Evolutionary conservation across 2,329 filamentous ascomycete species (phyloP).

Genomic region (Alternaria longipes): DNA sequence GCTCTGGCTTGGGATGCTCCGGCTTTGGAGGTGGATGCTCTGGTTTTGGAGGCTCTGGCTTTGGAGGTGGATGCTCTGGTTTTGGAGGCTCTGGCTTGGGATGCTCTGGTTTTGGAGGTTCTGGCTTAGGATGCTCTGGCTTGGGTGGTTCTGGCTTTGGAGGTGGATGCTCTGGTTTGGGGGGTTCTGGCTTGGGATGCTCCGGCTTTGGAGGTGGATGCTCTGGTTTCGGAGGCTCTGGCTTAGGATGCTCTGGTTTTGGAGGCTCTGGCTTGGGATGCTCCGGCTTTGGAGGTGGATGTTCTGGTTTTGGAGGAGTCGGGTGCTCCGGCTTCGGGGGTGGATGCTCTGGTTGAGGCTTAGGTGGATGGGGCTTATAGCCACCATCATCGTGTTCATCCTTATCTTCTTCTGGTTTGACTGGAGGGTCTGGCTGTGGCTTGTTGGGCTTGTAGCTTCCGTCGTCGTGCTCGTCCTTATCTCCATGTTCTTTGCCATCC

Average conservation of each 20-base stretch:
- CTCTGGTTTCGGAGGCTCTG: too few species aligned
- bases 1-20: too few species aligned
- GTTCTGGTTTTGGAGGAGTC: neutral
- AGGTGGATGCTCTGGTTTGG: neutral
- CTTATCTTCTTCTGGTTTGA: neutral
- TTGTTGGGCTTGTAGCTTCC: neutral
- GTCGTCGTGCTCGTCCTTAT: constrained; percentile 2
- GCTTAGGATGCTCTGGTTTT: too few species aligned
- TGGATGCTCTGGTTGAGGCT: neutral
- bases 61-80: too few species aligned
- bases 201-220: too few species aligned
- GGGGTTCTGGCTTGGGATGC: neutral
- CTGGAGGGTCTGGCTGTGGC: neutral
- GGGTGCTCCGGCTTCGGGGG: constrained; percentile 4
- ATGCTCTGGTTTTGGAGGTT: too few species aligned
- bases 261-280: neutral
- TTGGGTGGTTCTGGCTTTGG: neutral
- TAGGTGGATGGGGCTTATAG: neutral
- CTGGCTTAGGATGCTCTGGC: too few species aligned
- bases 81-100: too few species aligned
- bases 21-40: too few species aligned
- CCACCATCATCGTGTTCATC: neutral
- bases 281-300: neutral
- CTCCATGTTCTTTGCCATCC: neutral
- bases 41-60: neutral